These are phyloP conservation scores for Colletotrichum sp. DNA, from an alignment of 2,329 filamentous ascomycete genomes.

Conservation along the genomic window DNA sequence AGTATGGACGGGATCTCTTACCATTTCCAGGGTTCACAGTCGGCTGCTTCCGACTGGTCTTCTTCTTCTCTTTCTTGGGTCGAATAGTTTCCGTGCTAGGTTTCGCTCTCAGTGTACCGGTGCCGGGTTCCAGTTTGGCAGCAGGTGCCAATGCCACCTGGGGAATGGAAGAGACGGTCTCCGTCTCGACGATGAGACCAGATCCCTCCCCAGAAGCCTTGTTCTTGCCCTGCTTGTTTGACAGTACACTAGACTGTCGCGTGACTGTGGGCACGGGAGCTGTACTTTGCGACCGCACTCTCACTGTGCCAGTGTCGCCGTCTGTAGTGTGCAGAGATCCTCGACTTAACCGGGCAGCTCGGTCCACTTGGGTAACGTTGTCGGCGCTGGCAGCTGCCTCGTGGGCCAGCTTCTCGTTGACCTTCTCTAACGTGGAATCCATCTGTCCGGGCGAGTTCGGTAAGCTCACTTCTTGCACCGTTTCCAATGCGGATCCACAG, in stretches of 20 bases:
- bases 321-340: slow-evolving; percentile 55
- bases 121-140: slow-evolving; percentile 66
- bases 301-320: slow-evolving; percentile 68
- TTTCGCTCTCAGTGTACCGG: slow-evolving; percentile 81
- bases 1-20: slow-evolving; percentile 52
- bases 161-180: slow-evolving; percentile 90
- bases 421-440: slow-evolving; percentile 55
- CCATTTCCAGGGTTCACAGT: slow-evolving; percentile 74
- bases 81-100: slow-evolving; percentile 95
- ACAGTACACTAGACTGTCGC: slow-evolving; percentile 68
- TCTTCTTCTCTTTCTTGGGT: slow-evolving; percentile 93
- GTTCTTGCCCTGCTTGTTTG: slow-evolving; percentile 71
- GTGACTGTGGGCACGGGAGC: slow-evolving; percentile 59
- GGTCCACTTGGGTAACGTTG: slow-evolving; percentile 38
- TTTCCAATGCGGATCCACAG: slow-evolving; percentile 75
- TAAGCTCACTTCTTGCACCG: slow-evolving; percentile 88
- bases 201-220: slow-evolving; percentile 75
- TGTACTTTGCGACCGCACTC: slow-evolving; percentile 44
- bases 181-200: slow-evolving; percentile 95
- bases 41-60: slow-evolving; percentile 75
- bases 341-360: slow-evolving; percentile 48
- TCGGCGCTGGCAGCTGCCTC: slow-evolving; percentile 49
- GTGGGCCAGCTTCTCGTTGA: slow-evolving; percentile 52
- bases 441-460: slow-evolving; percentile 68
- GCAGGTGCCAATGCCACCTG: slow-evolving; percentile 76